phyloP scores from a whole-genome alignment of 2,329 filamentous ascomycete genomes.

The Trichoderma sp. region DNA sequence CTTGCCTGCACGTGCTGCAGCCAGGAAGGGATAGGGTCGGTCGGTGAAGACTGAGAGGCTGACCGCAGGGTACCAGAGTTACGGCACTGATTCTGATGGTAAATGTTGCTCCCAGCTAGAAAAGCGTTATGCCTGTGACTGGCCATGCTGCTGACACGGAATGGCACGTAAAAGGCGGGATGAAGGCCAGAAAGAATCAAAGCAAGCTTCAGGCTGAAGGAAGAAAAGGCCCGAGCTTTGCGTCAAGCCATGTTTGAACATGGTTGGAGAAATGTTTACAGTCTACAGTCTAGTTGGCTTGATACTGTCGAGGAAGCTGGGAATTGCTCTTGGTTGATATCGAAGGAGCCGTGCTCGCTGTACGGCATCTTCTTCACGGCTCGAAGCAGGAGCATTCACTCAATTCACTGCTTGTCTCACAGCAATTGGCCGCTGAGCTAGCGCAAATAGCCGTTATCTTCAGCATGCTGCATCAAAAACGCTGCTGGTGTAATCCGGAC shows the following conservation, averaged over 20 bases:
- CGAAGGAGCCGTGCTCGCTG: neutral
- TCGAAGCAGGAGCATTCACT: neutral
- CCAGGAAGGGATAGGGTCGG: conserved; percentile 12
- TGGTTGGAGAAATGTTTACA: neutral
- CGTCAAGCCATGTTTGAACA: neutral
- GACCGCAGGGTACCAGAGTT: neutral
- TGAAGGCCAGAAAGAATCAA: conserved; percentile 17
- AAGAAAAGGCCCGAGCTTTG: neutral
- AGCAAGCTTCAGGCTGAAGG: neutral
- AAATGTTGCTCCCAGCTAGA: neutral
- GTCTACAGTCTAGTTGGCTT: neutral
- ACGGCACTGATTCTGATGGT: neutral
- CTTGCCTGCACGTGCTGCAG: conserved; percentile 14
- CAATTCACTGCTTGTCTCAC: neutral
- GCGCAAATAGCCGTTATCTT: neutral
- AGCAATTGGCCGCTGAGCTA: neutral
- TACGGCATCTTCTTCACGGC: neutral
- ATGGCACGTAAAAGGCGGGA: neutral
- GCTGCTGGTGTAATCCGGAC: neutral
- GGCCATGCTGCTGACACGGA: conserved; percentile 10
- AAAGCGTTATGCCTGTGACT: neutral
- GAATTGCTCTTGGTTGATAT: neutral
- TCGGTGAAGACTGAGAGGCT: neutral
- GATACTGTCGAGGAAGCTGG: neutral
- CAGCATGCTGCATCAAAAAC: neutral